Conservation (phyloP, 2,329 filamentous ascomycete species). For the Epichloe typhina region DNA sequence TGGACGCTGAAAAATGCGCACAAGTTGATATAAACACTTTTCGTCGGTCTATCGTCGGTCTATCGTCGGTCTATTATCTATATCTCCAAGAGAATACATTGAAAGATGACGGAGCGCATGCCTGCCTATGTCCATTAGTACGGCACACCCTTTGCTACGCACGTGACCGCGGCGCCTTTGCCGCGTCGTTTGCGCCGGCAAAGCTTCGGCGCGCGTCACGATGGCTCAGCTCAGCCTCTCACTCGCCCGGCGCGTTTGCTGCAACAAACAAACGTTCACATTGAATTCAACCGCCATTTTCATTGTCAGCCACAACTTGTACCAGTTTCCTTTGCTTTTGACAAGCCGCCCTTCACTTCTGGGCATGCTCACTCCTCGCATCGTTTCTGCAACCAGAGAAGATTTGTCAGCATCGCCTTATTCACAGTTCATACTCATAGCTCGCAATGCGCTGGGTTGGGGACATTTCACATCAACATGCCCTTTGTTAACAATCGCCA, state of each 20-base stretch:
- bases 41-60: too few relatives aligned
- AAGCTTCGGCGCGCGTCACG: constrained; percentile 23
- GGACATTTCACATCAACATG: constrained; percentile 10
- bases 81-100: too few relatives aligned
- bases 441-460: constrained; percentile 2
- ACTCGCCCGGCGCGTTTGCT: constrained; percentile 3
- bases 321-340: neutral
- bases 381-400: neutral
- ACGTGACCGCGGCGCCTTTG: constrained; percentile 4
- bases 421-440: neutral
- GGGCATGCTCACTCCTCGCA: neutral
- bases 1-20: too few relatives aligned
- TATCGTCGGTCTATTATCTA: too few relatives aligned
- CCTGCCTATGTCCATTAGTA: too few relatives aligned
- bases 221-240: neutral
- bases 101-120: too few relatives aligned
- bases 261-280: neutral
- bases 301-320: neutral
- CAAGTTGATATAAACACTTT: too few relatives aligned
- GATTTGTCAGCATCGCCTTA: neutral
- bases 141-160: too few relatives aligned
- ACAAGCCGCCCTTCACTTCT: neutral
- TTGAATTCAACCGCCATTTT: neutral
- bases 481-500: constrained; percentile 13
- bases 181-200: constrained; percentile 17